phyloP scores from a whole-genome alignment of 2,329 filamentous ascomycete species.

The Ophiostoma pallidulum region DNA sequence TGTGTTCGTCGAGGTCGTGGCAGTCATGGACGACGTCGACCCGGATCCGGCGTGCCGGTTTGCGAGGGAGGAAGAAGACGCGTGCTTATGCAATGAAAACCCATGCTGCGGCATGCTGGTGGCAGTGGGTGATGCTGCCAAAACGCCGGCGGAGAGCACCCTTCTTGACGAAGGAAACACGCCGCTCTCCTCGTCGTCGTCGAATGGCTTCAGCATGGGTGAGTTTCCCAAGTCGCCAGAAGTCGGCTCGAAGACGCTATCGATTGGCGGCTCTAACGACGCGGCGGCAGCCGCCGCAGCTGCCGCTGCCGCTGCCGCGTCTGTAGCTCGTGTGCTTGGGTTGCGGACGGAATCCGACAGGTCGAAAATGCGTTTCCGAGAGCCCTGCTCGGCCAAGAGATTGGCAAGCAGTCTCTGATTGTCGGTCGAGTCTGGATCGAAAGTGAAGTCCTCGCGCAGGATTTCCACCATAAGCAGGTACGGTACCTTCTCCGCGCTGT shows the following conservation, averaged over 20 bases:
- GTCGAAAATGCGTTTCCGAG: conserved; percentile 55
- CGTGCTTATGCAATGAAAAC: conserved; percentile 2
- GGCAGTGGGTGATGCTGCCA: conserved; percentile 2
- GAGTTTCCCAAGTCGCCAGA: conserved; percentile 71
- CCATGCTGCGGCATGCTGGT: conserved; percentile 7
- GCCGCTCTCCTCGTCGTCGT: conserved; percentile 30
- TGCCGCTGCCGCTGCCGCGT: conserved; percentile 7
- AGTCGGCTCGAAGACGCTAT: conserved; percentile 77
- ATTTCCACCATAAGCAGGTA: conserved; percentile 81
- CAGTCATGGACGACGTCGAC: conserved; percentile 45
- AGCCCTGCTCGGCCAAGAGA: conserved; percentile 48
- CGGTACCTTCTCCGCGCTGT: conserved; percentile 78
- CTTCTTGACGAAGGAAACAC: background rate
- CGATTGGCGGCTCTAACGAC: conserved; percentile 37
- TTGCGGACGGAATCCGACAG: conserved; percentile 55
- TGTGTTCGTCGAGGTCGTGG: conserved; percentile 49
- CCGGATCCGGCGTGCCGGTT: no score
- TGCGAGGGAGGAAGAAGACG: no score
- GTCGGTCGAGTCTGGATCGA: conserved; percentile 63
- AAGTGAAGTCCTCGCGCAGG: conserved; percentile 71
- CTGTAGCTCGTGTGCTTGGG: conserved; percentile 7
- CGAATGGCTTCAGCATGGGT: conserved; percentile 52
- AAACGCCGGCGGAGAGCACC: background rate
- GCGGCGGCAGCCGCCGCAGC: conserved; percentile 27
- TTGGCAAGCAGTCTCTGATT: conserved; percentile 57